A percentile compares a stretch with the other conserved stretches of the same genome.
phyloP scores from a whole-genome alignment of 768 basidiomycete genomes.

The Boletus tomentosulus region DNA sequence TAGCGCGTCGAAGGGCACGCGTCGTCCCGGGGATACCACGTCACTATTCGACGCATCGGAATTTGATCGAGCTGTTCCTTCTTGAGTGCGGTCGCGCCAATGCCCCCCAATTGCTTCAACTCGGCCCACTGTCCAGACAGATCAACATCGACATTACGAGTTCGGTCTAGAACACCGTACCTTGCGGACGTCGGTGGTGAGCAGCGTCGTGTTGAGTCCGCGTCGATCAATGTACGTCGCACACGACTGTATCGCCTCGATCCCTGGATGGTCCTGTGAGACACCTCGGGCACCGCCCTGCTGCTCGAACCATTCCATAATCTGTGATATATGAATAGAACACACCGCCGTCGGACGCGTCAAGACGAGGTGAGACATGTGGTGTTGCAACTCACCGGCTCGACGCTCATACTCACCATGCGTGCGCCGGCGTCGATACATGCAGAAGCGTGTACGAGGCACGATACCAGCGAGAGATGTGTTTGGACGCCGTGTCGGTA shows the following conservation, averaged over 20 bases:
- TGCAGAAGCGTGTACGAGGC: conserved; percentile 49
- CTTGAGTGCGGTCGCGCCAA: conserved; percentile 42
- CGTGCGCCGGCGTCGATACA: conserved; percentile 51
- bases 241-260: conserved; percentile 45
- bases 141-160: conserved; percentile 7
- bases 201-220: conserved; percentile 36
- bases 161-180: conserved; percentile 19
- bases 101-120: conserved; percentile 37
- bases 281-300: conserved; percentile 11
- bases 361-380: not conserved
- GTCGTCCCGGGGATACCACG: conserved; percentile 27
- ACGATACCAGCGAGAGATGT: conserved; percentile 51
- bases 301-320: conserved; percentile 41
- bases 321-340: conserved; percentile 22
- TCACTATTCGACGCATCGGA: conserved; percentile 28
- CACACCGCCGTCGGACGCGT: conserved; percentile 1
- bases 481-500: conserved; percentile 39
- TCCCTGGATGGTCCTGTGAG: conserved; percentile 37
- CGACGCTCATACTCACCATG: conserved; percentile 47
- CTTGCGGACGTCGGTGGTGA: conserved; percentile 41
- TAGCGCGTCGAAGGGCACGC: conserved; percentile 28
- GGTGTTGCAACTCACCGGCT: conserved; percentile 36
- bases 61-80: conserved; percentile 37
- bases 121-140: conserved; percentile 35
- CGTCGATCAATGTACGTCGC: conserved; percentile 41